Base-by-base conservation (phyloP, 306 rosid genomes). In the Pyrus communis region DNA sequence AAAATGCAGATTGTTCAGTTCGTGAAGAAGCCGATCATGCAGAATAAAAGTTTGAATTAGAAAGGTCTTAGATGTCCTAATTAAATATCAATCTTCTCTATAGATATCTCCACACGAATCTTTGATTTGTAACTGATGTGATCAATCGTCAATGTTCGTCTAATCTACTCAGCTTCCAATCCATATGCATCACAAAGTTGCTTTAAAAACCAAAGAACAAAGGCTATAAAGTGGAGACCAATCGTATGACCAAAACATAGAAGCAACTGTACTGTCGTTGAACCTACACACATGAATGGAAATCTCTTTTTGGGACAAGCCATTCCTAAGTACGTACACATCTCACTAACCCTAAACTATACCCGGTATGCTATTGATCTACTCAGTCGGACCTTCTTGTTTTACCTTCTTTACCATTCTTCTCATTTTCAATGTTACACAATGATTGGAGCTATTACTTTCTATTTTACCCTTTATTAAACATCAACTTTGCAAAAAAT, bases 181-280 rank as follows among this genome's bases (percentile, higher is more conserved):
- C 4, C 68, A 60, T 66, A 61, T 74, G 70, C 60, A 45, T 19
- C 42, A 17, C 52, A 71, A 80, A 62, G 80, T 62, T 35, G 54
- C 83, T 75, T 80, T 80, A 31, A 21, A 63, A 65, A 21, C 35
- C 3, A 21, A 15, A 46, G 64, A 75, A 46, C 51, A 80, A 80
- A 75, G 69, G 84, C 67, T 65, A 38, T 31, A 74, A 80, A 75
- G 77, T 35, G 42, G 83, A 67, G 75, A 74, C 25, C 82, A 42
- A 5, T 45, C 57, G 64, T 55, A 31, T 80, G 80, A 80, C 84
- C 84, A 70, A 5, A 30, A 40, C 19, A 15, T 33, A 46, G 67
- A 68, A 27, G 11, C 64, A 25, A 75, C 76, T 80, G 73, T 69
- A 28, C 45, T 59, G 30, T 75, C 67, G 80, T 75, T 75, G 76